phyloP scores from a whole-genome alignment of 345 rosid species.

The Eucalyptus cladocalyx region DNA sequence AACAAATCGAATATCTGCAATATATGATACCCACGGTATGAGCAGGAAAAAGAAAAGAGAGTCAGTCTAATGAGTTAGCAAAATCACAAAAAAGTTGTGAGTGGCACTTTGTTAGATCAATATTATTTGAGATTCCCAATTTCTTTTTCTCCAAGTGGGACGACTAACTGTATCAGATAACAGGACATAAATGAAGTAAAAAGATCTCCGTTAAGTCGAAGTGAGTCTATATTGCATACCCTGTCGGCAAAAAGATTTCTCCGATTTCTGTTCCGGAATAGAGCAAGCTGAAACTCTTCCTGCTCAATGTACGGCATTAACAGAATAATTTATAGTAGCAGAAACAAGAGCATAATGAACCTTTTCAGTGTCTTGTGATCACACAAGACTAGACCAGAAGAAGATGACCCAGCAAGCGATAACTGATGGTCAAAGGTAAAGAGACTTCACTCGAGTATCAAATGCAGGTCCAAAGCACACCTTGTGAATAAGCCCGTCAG shows the following conservation, averaged over 20 bases:
- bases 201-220: neutral
- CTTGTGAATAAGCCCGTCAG: slow-evolving; percentile 85
- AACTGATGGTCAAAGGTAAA: neutral
- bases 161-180: neutral
- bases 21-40: neutral
- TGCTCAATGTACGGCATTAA: neutral
- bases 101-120: neutral
- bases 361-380: neutral
- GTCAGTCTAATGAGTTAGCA: neutral
- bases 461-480: slow-evolving; percentile 8
- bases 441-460: neutral
- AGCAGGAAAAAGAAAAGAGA: neutral
- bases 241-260: slow-evolving; percentile 82
- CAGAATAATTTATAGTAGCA: neutral
- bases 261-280: slow-evolving; percentile 58
- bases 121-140: neutral
- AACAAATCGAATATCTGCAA: slow-evolving; percentile 46
- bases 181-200: neutral
- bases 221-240: slow-evolving; percentile 10
- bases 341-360: neutral
- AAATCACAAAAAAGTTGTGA: neutral
- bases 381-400: neutral
- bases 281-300: slow-evolving; percentile 92
- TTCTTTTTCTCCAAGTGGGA: neutral
- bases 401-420: neutral